Conservation (phyloP, 768 basidiomycete genomes). For the Calocybe indica region DNA sequence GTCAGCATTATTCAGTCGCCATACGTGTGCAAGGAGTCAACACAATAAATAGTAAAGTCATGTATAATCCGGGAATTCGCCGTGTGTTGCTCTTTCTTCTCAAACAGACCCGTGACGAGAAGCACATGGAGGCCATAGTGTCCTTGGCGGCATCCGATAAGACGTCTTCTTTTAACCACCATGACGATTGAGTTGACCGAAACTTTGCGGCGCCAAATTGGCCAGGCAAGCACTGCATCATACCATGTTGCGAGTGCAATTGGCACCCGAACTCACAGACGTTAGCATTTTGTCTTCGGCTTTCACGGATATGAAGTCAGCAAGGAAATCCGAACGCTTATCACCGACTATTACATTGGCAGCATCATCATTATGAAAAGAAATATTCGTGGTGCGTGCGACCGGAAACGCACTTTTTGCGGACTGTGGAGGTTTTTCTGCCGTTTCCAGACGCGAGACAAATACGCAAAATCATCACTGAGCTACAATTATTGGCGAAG, state of each 20-base stretch:
- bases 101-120: too few relatives aligned
- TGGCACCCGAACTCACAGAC: too few relatives aligned
- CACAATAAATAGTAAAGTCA: too few relatives aligned
- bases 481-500: slow-evolving; percentile 50
- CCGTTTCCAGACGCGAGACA: slow-evolving; percentile 40
- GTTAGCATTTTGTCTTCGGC: slow-evolving; percentile 66
- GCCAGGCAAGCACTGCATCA: slow-evolving; percentile 26
- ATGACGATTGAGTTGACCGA: slow-evolving; percentile 22
- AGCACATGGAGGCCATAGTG: too few relatives aligned
- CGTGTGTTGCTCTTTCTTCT: too few relatives aligned
- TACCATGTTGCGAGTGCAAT: too few relatives aligned
- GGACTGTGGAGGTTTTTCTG: background rate
- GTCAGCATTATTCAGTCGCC: too few relatives aligned
- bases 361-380: slow-evolving; percentile 66
- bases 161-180: background rate
- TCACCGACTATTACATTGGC: slow-evolving; percentile 59
- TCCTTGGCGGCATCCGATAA: background rate
- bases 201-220: slow-evolving; percentile 35
- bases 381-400: slow-evolving; percentile 46
- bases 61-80: too few relatives aligned
- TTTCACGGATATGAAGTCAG: slow-evolving; percentile 54
- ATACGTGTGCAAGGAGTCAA: too few relatives aligned
- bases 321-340: slow-evolving; percentile 48
- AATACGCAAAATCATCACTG: slow-evolving; percentile 37
- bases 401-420: background rate